These are phyloP conservation scores for Sarcomyxa edulis DNA, from an alignment of 768 basidiomycete species.

Conservation along the genomic window DNA sequence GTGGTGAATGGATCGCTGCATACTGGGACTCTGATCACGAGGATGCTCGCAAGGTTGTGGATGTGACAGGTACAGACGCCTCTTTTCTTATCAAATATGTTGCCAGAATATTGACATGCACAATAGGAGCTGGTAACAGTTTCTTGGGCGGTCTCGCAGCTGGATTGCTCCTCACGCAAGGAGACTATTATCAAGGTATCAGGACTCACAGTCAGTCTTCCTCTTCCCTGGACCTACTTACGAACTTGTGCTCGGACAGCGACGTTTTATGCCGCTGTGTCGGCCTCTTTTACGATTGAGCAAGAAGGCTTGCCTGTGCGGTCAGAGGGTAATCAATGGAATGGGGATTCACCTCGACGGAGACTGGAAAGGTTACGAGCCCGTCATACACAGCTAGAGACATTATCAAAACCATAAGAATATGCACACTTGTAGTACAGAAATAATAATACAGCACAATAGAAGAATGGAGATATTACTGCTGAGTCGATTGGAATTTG, in stretches of 20 bases:
- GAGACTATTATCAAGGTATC: conserved; percentile 66
- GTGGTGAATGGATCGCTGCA: conserved; percentile 63
- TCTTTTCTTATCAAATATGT: conserved; percentile 2
- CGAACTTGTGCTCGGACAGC: conserved; percentile 34
- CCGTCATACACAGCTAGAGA: conserved; percentile 26
- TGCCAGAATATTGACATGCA: conserved; percentile 7
- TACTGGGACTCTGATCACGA: conserved; percentile 49
- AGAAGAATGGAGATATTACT: too few species aligned
- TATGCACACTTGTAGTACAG: too few species aligned
- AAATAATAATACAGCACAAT: too few species aligned
- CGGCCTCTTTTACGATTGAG: conserved; percentile 80
- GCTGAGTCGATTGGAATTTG: conserved; percentile 63
- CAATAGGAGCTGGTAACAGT: conserved; percentile 80
- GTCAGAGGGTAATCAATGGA: conserved; percentile 50
- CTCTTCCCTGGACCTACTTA: too few species aligned
- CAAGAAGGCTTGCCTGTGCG: conserved; percentile 70
- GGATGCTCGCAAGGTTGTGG: conserved; percentile 50
- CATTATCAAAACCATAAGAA: too few species aligned
- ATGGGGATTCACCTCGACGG: conserved; percentile 56
- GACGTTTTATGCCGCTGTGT: conserved; percentile 67
- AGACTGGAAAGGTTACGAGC: conserved; percentile 50
- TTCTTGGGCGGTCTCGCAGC: conserved; percentile 85
- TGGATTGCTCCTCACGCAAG: conserved; percentile 50
- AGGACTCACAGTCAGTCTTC: too few species aligned
- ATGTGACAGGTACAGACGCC: conserved; percentile 66